Base-by-base conservation (phyloP, 257 asterid genomes). In the Fraxinus pennsylvanica region DNA sequence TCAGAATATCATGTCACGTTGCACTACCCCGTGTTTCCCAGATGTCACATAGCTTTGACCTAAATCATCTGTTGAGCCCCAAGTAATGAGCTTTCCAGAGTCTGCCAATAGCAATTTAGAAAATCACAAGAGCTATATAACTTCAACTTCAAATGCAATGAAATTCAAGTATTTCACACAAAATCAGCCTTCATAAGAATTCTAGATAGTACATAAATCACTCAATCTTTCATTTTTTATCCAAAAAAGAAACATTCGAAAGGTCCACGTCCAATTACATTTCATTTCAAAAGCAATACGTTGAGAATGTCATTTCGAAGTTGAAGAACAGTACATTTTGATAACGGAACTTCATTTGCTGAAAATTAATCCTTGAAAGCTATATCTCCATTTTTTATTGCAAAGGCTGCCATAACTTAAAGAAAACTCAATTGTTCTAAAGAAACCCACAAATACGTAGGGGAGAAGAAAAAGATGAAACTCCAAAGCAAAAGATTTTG, bases 31-130 rank as follows among this genome's bases (percentile, higher is more conserved):
- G 81, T 96, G 99, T 74, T 89, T 93, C 90, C 99, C 98, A 25
- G 98, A 87, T 76, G 98, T 89, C 86, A 93, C 87, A 75, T 93
- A 92, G 93, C 97, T 92, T 84, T 91, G 97, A 52, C 99, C 99
- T 78, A 96, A 82, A 86, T 91, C 97, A 89, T 92, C 98, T 0
- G 96, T 85, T 8, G 99, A 93, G 50, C 99, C 99, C 98, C 99
- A 96, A 25, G 98, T 93, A 85, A 96, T 93, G 70, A 93, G 94
- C 88, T 91, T 96, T 83, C 98, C 98, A 61, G 89, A 75, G 68
- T 92, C 99, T 96, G 86, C 30, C 65, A 76, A 81, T 73, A 83
- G 74, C 57, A 81, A 76, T 22, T 43, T 36, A 59, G 7, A 75
- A 79, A 54, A 14, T 35, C 17, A 65, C 45, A 68, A 65, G 77